Conservation (phyloP, 2,329 filamentous ascomycete species). For the Aspergillus sp. region DNA sequence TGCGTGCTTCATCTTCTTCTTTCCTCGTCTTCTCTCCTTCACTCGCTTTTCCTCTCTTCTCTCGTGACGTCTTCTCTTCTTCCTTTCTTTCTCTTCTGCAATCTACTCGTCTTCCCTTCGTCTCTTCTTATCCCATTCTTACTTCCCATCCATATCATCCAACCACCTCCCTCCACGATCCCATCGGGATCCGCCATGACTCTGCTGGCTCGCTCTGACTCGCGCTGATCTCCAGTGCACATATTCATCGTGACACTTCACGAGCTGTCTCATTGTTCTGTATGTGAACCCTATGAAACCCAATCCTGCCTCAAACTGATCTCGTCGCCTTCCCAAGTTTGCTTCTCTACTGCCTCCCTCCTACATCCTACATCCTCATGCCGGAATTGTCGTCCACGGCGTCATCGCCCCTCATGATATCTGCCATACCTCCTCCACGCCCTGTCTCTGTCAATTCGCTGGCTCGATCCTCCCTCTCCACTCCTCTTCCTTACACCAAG, state of each 20-base stretch:
- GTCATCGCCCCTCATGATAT: constrained; percentile 25
- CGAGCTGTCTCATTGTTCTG: no score
- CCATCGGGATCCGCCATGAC: no score
- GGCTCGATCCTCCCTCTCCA: constrained; percentile 21
- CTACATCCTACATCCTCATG: constrained; percentile 10
- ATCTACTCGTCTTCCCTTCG: constrained; percentile 1
- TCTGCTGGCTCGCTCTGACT: no score
- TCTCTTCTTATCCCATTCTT: constrained; percentile 1
- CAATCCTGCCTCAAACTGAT: no score
- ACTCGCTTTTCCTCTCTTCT: constrained; percentile 9
- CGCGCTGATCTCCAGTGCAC: background rate
- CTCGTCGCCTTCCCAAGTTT: background rate
- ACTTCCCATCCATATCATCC: background rate
- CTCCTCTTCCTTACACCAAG: constrained; percentile 23
- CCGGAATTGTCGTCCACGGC: constrained; percentile 13
- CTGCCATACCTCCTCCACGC: constrained; percentile 30
- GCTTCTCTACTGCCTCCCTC: background rate
- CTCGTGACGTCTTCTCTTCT: constrained; percentile 1
- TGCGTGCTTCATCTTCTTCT: background rate
- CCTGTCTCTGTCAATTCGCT: constrained; percentile 34
- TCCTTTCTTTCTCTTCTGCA: constrained; percentile 2
- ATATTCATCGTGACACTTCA: background rate
- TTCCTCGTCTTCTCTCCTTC: background rate
- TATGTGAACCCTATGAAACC: no score
- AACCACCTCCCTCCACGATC: background rate